A percentile compares a stretch with the other conserved stretches of the same genome.
Evolutionary conservation across 2,329 filamentous ascomycete species (phyloP).

Genomic region (Boeremia lycopersici): DNA sequence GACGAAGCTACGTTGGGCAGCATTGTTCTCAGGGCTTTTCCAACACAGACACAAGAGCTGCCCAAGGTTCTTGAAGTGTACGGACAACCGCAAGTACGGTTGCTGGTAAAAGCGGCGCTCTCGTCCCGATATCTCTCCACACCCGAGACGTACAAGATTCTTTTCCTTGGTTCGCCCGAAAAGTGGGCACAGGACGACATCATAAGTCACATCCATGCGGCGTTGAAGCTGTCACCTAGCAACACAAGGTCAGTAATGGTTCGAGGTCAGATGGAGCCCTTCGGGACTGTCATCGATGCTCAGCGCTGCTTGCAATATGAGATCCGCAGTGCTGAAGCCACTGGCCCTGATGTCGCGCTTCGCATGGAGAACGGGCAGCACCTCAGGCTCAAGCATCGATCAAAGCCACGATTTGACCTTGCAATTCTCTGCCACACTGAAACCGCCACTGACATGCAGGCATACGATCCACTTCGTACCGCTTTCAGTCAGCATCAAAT

Average conservation of each 20-base stretch:
- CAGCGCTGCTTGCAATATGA: slow-evolving; percentile 35
- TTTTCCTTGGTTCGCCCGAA: slow-evolving; percentile 40
- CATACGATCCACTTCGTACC: slow-evolving; percentile 30
- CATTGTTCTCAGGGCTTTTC: slow-evolving; percentile 32
- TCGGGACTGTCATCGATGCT: slow-evolving; percentile 36
- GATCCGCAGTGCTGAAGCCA: slow-evolving; percentile 11
- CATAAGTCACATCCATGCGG: slow-evolving; percentile 37
- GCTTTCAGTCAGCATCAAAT: slow-evolving; percentile 32
- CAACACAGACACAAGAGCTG: slow-evolving; percentile 26
- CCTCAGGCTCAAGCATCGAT: slow-evolving; percentile 26
- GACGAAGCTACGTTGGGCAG: slow-evolving; percentile 23
- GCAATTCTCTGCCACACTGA: slow-evolving; percentile 40
- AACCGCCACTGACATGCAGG: slow-evolving; percentile 19
- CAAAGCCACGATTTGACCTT: slow-evolving; percentile 32
- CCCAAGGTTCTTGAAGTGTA: slow-evolving; percentile 36
- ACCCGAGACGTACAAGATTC: slow-evolving; percentile 38
- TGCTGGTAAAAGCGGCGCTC: slow-evolving; percentile 39
- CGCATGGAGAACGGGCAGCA: slow-evolving; percentile 30
- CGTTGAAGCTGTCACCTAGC: slow-evolving; percentile 38
- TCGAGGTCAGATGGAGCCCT: slow-evolving; percentile 41
- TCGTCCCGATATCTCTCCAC: slow-evolving; percentile 32
- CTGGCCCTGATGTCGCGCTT: slow-evolving; percentile 9
- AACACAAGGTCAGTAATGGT: slow-evolving; percentile 45
- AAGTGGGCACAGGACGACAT: slow-evolving; percentile 41
- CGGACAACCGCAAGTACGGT: slow-evolving; percentile 32